Base-by-base conservation (phyloP, 768 basidiomycete genomes). In the Serendipita indica region DNA sequence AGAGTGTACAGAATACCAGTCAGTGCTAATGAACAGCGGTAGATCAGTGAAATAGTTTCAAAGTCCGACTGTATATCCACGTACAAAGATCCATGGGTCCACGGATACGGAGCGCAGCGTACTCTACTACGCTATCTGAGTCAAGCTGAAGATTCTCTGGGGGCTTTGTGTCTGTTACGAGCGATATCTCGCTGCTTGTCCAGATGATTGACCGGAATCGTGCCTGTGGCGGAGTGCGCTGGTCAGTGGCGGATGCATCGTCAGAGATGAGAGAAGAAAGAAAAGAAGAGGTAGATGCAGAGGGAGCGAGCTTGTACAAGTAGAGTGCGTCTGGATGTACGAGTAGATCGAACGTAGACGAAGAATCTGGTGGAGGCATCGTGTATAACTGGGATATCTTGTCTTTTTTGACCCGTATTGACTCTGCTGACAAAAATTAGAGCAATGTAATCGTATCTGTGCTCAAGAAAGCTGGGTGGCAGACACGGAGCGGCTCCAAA, bases 41-140 rank as follows among this genome's bases (percentile, higher is more conserved):
- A 10, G 22, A 14, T 25, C 22, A 13, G 22, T 14, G 10, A 25
- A 14, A 10, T 10, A 46, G 16, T 16, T 1, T 46, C 13, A 46
- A 10, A 20, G 12, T 1, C 45, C 12, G 12, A 10, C 22, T 46
- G 12, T 18, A 20, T 25, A 30, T 12, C 46, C 58, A 60, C 63
- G 60, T 52, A 80, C 82, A 73, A 62, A 83, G 82, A 62, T 81
- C 79, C 80, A 84, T 80, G 2, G 81, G 81, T 2, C 82, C 83
- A 33, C 71, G 72, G 37, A 85, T 79, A 67, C 79, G 79, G 10
- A 63, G 33, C 18, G 54, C 56, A 5, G 49, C 49, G 22, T 33
- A 54, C 32, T 27, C 22, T 28, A 3, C 33, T 22, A 73, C 30
- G 72, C 67, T 59, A 37, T 74, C 69, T 58, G 67, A 65, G 58